Evolutionary conservation across 2,329 filamentous ascomycete species (phyloP), one percentile per base, ranked within the genome.

Genomic region (Eutypa lata): DNA sequence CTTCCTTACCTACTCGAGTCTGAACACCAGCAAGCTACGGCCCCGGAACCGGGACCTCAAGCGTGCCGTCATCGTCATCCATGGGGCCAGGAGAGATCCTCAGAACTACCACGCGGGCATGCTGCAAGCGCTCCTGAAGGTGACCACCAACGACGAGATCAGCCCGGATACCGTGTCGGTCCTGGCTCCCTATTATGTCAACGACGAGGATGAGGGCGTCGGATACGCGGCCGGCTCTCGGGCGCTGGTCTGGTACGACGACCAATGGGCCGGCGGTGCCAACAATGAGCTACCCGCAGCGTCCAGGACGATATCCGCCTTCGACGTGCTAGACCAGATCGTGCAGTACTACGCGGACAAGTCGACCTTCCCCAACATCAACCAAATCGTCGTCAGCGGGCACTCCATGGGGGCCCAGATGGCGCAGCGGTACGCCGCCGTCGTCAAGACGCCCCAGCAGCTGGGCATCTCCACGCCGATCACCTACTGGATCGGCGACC

Each of bases 331-430:
- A 31, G 54, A 57, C 37, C 54, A 57, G 44, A 21, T 54, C 14
- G 44, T 57, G 11, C 44, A 51, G 35, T 54, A 28, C 18, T 54
- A 51, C 31, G 53, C 49, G 14, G 44, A 52, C 50, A 53, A 44
- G 44, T 38, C 24, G 4, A 13, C 11, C 46, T 57, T 52, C 33
- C 54, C 54, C 7, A 57, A 57, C 33, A 49, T 57, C 31, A 52
- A 54, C 7, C 52, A 54, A 31, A 57, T 57, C 13, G 49, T 57
- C 16, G 47, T 57, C 7, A 46, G 46, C 16, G 54, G 54, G 2
- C 54, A 57, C 47, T 57, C 54, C 7, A 48, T 52, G 28, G 54
- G 54, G 6, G 54, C 40, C 7, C 54, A 57, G 28, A 50, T 50
- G 38, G 46, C 35, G 19, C 53, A 57, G 21, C 54, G 54, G 22